phyloP scores from a whole-genome alignment of 768 basidiomycete species.

The Russula emetica region DNA sequence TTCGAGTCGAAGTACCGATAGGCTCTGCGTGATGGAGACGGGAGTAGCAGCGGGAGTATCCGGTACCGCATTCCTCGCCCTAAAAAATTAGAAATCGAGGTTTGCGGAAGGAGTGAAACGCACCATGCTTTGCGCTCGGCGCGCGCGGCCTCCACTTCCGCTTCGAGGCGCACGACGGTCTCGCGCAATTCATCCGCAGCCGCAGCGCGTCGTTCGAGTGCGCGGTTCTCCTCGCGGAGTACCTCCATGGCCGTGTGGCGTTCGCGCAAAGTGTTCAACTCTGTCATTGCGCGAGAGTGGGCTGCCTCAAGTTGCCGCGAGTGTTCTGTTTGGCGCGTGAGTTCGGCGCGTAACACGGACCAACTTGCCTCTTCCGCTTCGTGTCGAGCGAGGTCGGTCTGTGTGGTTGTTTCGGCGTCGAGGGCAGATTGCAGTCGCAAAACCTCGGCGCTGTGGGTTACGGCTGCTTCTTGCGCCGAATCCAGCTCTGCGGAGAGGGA shows the following conservation, averaged over 20 bases:
- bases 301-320: conserved; percentile 54
- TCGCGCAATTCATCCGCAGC: conserved; percentile 53
- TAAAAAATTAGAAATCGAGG: not conserved
- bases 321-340: conserved; percentile 61
- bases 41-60: conserved; percentile 45
- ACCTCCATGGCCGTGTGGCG: conserved; percentile 62
- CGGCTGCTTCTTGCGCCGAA: conserved; percentile 40
- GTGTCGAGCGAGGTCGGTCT: conserved; percentile 34
- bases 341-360: conserved; percentile 60
- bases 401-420: conserved; percentile 41
- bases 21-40: conserved; percentile 51
- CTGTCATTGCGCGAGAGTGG: conserved; percentile 52
- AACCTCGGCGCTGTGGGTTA: conserved; percentile 41
- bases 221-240: conserved; percentile 67
- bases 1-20: conserved; percentile 55
- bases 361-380: conserved; percentile 51
- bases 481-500: conserved; percentile 48
- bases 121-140: conserved; percentile 58
- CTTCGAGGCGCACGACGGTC: conserved; percentile 54
- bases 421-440: conserved; percentile 46
- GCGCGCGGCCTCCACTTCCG: conserved; percentile 57
- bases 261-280: conserved; percentile 52
- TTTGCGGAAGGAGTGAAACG: conserved; percentile 14
- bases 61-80: conserved; percentile 28
- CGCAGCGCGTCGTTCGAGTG: conserved; percentile 50